Percentiles rank a stretch among this genome's conserved stretches.
These are phyloP conservation scores for Penicillium brasilianum DNA, from an alignment of 2,329 filamentous ascomycete species.

Conservation along the genomic window DNA sequence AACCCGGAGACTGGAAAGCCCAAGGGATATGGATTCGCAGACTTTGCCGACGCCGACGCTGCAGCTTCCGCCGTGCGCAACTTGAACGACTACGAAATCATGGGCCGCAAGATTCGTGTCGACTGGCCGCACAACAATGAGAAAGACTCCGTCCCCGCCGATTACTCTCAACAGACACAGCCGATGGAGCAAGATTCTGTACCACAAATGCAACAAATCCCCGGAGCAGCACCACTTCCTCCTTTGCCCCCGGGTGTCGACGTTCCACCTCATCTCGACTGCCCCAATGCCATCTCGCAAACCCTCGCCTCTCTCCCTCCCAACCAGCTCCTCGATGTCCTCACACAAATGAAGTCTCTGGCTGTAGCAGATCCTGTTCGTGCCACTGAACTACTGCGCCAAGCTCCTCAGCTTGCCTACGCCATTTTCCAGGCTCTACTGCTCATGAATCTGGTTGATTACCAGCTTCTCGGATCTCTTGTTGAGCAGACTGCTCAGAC, in stretches of 20 bases:
- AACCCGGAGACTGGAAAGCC: conserved; percentile 93
- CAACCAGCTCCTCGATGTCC: conserved; percentile 87
- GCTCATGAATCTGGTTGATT: conserved; percentile 89
- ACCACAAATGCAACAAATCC: conserved; percentile 42
- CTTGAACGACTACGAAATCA: conserved; percentile 91
- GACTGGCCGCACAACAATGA: conserved; percentile 95
- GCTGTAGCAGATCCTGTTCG: conserved; percentile 80
- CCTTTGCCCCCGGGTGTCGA: conserved; percentile 84
- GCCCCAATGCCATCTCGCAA: conserved; percentile 87
- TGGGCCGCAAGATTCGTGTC: conserved; percentile 90
- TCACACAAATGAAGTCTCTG: conserved; percentile 91
- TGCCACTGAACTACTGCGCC: conserved; percentile 82
- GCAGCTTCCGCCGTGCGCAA: conserved; percentile 94
- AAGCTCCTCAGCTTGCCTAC: conserved; percentile 90
- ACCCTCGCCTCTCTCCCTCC: conserved; percentile 86
- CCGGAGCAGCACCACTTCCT: conserved; percentile 65
- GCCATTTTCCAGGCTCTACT: conserved; percentile 94
- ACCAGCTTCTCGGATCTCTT: conserved; percentile 78
- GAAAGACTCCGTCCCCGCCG: conserved; percentile 64
- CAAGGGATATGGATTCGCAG: conserved; percentile 95
- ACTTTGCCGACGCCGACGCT: conserved; percentile 90
- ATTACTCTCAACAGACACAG: conserved; percentile 53
- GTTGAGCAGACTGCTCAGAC: conserved; percentile 65
- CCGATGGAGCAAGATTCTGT: conserved; percentile 43
- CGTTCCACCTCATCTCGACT: conserved; percentile 79